Percentiles rank a stretch among this genome's conserved stretches.
phyloP scores from a whole-genome alignment of 768 basidiomycete genomes.

The Tricholoma bakamatsutake region DNA sequence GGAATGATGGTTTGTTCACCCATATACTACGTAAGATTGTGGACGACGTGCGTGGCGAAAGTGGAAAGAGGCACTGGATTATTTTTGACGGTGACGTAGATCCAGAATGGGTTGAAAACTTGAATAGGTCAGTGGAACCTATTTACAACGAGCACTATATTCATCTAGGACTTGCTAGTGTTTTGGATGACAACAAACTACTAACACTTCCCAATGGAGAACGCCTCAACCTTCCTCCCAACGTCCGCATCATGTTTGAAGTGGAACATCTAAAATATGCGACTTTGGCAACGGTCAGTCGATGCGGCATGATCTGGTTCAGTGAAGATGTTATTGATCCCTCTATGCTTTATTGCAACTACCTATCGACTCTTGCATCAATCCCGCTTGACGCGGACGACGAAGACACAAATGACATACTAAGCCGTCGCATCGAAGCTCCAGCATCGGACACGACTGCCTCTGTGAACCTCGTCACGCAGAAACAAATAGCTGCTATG shows the following conservation, averaged over 20 bases:
- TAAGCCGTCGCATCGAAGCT: conserved; percentile 54
- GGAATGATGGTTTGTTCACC: conserved; percentile 99
- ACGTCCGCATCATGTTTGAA: conserved; percentile 99
- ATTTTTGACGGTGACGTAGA: conserved; percentile 99
- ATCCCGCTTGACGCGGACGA: conserved; percentile 86
- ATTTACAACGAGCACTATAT: conserved; percentile 7
- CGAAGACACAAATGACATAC: conserved; percentile 61
- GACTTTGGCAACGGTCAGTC: conserved; percentile 97
- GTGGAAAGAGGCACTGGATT: conserved; percentile 96
- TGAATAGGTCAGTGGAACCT: conserved; percentile 72
- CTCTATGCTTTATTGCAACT: conserved; percentile 86
- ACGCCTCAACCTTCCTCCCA: conserved; percentile 91
- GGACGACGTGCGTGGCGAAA: conserved; percentile 97
- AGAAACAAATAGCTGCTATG: conserved; percentile 67
- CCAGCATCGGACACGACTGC: conserved; percentile 40
- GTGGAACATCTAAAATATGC: conserved; percentile 97
- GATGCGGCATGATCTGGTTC: conserved; percentile 99
- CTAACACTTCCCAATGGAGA: conserved; percentile 97
- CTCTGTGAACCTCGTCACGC: conserved; percentile 64
- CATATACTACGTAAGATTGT: conserved; percentile 97
- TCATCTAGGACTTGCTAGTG: conserved; percentile 44
- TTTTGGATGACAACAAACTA: conserved; percentile 97
- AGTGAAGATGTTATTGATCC: conserved; percentile 94
- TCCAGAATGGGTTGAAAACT: conserved; percentile 99
- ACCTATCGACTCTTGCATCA: conserved; percentile 70